These are phyloP conservation scores for Myxozyma nipponensis DNA, from an alignment of 805 yeast genomes.

Conservation along the genomic window DNA sequence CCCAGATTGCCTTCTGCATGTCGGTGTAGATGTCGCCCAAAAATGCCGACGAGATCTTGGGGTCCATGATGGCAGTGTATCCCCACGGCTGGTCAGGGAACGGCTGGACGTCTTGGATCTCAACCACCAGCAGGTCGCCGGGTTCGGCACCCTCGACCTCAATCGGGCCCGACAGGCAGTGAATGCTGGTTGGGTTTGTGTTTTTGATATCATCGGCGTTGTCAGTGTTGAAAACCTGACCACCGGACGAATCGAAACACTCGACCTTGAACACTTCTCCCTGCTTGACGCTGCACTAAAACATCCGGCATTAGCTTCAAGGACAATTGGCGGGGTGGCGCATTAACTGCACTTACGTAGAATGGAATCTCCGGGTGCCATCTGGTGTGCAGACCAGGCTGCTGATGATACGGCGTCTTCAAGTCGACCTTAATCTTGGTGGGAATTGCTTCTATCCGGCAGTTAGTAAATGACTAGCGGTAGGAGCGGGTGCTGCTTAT, in stretches of 20 bases:
- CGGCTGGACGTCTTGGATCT: constrained; percentile 52
- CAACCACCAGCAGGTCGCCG: constrained; percentile 48
- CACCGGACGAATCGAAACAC: constrained; percentile 55
- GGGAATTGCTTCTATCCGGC: constrained; percentile 33
- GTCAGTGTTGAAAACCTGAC: constrained; percentile 47
- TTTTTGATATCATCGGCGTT: constrained; percentile 47
- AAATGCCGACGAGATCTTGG: constrained; percentile 50
- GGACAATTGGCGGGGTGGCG: not conserved
- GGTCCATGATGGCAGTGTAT: constrained; percentile 49
- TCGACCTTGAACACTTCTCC: constrained; percentile 48
- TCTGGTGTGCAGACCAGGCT: constrained; percentile 49
- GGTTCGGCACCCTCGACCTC: constrained; percentile 45
- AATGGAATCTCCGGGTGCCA: constrained; percentile 46
- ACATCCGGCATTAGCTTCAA: not conserved
- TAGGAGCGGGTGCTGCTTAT: not conserved
- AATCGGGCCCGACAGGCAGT: constrained; percentile 50
- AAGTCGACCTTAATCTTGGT: constrained; percentile 45
- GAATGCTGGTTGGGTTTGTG: constrained; percentile 46
- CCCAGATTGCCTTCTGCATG: constrained; percentile 52
- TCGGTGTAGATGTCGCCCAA: constrained; percentile 48
- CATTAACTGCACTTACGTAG: constrained; percentile 14
- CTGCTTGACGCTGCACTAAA: constrained; percentile 37
- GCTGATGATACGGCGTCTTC: constrained; percentile 45
- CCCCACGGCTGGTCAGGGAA: constrained; percentile 54
- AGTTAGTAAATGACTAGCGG: too few species aligned